phyloP scores from a whole-genome alignment of 352 stramenopile genomes.

The Phytophthora pluvialis region DNA sequence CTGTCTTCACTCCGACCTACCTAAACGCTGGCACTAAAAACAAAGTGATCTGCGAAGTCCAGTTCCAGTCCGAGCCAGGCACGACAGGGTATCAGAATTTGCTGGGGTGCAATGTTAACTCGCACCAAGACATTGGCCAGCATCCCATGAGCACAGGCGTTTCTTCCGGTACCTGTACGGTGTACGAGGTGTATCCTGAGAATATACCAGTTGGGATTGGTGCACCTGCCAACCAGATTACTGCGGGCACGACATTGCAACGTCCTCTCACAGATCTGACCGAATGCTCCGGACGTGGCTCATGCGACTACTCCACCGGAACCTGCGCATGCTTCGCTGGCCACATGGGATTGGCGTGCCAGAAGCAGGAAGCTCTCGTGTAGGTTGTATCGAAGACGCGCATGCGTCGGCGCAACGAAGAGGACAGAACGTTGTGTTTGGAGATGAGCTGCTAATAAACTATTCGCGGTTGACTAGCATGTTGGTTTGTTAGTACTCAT shows the following conservation, averaged over 20 bases:
- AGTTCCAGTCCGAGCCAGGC: conserved; percentile 55
- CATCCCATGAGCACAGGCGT: conserved; percentile 38
- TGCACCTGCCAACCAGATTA: no score
- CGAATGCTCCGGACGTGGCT: conserved; percentile 66
- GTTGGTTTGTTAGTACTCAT: conserved; percentile 22
- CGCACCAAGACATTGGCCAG: conserved; percentile 39
- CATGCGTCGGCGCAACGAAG: background rate
- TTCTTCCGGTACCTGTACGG: conserved; percentile 28
- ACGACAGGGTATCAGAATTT: conserved; percentile 65
- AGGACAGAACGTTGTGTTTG: background rate
- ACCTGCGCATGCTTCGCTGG: conserved; percentile 71
- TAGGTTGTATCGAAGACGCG: conserved; percentile 7
- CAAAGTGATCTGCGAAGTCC: conserved; percentile 43
- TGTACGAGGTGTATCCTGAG: conserved; percentile 48
- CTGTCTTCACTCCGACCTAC: no score
- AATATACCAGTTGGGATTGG: background rate
- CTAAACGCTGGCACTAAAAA: no score
- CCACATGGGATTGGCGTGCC: conserved; percentile 79
- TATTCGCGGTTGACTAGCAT: background rate
- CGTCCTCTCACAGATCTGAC: conserved; percentile 55
- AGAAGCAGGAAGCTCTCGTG: conserved; percentile 51
- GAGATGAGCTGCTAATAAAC: conserved; percentile 6
- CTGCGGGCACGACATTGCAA: no score
- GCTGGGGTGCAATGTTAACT: conserved; percentile 50
- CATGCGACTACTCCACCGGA: conserved; percentile 59